These are phyloP conservation scores for Porcisia deanei DNA, from an alignment of 208 protist genomes.

Conservation along the genomic window DNA sequence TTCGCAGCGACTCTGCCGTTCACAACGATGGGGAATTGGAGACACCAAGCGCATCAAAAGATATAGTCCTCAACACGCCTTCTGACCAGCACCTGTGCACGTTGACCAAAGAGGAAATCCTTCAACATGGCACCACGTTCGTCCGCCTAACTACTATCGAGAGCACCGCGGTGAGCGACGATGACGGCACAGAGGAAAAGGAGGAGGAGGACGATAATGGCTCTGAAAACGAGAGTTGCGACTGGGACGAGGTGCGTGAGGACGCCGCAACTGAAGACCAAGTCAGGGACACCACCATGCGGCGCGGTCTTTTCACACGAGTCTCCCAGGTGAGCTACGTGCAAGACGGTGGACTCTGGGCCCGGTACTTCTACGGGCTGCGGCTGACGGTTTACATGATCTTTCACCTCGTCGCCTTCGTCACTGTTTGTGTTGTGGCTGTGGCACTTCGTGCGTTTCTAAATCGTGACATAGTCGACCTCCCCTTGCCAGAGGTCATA, in stretches of 20 bases:
- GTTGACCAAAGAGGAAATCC: constrained; percentile 16
- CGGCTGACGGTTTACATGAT: constrained; percentile 39
- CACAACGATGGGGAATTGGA: not conserved
- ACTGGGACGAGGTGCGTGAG: constrained; percentile 3
- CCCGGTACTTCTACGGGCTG: constrained; percentile 33
- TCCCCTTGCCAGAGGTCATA: constrained; percentile 47
- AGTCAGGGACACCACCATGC: not conserved
- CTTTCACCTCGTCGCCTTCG: constrained; percentile 47
- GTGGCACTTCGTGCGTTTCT: constrained; percentile 48
- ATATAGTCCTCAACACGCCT: not conserved
- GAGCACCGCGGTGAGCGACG: constrained; percentile 16
- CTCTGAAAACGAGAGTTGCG: not conserved
- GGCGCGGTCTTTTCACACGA: constrained; percentile 13
- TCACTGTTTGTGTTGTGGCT: constrained; percentile 36
- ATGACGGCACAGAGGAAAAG: not conserved
- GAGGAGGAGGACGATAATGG: not conserved
- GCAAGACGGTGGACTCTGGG: not conserved
- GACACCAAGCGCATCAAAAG: not conserved
- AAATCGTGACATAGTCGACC: constrained; percentile 41
- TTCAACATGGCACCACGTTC: constrained; percentile 21
- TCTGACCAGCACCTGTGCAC: not conserved
- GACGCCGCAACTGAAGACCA: not conserved
- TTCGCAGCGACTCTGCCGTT: not conserved
- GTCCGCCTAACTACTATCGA: constrained; percentile 29
- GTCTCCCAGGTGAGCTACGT: not conserved